Evolutionary conservation across 2,329 filamentous ascomycete species (phyloP).

Genomic region (Alternaria sp.): DNA sequence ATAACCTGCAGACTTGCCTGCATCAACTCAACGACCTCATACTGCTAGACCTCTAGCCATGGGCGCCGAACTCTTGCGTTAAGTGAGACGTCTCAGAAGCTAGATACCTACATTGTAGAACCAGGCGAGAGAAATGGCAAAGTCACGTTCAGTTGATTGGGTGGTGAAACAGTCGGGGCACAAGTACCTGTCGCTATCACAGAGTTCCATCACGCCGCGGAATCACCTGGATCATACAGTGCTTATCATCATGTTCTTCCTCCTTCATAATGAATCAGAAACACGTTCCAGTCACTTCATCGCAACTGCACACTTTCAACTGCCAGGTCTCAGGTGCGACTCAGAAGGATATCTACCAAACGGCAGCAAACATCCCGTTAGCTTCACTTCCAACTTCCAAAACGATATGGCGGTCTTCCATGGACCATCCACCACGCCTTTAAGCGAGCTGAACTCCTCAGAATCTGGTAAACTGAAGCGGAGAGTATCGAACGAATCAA

Average conservation of each 20-base stretch:
- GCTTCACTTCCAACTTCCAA: not conserved
- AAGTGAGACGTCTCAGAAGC: not conserved
- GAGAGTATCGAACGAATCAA: not conserved
- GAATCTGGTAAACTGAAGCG: not conserved
- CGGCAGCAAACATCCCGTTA: not conserved
- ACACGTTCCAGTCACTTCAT: not conserved
- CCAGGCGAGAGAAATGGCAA: not conserved
- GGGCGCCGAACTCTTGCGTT: not conserved
- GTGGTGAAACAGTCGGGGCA: not conserved
- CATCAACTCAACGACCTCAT: too few relatives aligned
- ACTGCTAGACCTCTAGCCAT: not conserved
- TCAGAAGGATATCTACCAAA: not conserved
- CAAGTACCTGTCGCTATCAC: not conserved
- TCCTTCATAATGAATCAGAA: not conserved
- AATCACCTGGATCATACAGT: not conserved
- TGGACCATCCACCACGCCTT: not conserved
- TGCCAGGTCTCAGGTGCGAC: not conserved
- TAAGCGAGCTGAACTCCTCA: not conserved
- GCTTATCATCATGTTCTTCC: not conserved
- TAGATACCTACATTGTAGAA: too few relatives aligned
- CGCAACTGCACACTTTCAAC: not conserved
- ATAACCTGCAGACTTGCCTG: too few relatives aligned
- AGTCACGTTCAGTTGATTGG: not conserved
- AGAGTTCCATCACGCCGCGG: not conserved
- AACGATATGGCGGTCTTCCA: not conserved